These are phyloP conservation scores for Camellia granthamiana DNA, from an alignment of 148 eudicot species.

Conservation along the genomic window DNA sequence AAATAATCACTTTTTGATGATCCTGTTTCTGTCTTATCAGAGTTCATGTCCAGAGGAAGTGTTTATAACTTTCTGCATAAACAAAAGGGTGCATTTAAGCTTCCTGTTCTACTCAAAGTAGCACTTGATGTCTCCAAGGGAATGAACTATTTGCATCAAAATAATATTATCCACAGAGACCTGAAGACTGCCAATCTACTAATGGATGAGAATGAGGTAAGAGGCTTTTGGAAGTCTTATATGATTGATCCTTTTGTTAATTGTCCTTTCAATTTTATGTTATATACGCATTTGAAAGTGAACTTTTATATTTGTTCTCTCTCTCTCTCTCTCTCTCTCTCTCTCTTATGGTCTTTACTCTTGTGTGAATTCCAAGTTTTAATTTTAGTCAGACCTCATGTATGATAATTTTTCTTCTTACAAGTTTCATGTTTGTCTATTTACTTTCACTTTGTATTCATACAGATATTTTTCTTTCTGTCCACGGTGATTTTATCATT, in stretches of 20 bases:
- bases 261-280: not conserved
- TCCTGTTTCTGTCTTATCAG: constrained; percentile 28
- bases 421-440: not conserved
- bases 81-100: constrained; percentile 42
- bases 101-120: constrained; percentile 44
- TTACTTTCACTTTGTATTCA: constrained; percentile 1
- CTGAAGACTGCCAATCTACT: constrained; percentile 72
- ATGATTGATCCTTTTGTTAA: not conserved
- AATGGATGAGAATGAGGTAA: constrained; percentile 68
- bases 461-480: not conserved
- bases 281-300: not conserved
- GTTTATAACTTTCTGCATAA: constrained; percentile 49
- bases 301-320: not conserved
- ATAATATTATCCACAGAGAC: constrained; percentile 66
- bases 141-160: constrained; percentile 67
- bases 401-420: not conserved
- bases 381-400: not conserved
- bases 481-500: not conserved
- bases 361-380: not conserved
- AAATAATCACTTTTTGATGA: constrained; percentile 19
- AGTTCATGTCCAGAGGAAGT: constrained; percentile 58
- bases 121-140: constrained; percentile 60
- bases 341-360: not conserved
- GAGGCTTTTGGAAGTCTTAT: constrained; percentile 4
- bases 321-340: not conserved